These are phyloP conservation scores for Peniophora sp. DNA, from an alignment of 1,284 basidiomycete species.

Conservation along the genomic window DNA sequence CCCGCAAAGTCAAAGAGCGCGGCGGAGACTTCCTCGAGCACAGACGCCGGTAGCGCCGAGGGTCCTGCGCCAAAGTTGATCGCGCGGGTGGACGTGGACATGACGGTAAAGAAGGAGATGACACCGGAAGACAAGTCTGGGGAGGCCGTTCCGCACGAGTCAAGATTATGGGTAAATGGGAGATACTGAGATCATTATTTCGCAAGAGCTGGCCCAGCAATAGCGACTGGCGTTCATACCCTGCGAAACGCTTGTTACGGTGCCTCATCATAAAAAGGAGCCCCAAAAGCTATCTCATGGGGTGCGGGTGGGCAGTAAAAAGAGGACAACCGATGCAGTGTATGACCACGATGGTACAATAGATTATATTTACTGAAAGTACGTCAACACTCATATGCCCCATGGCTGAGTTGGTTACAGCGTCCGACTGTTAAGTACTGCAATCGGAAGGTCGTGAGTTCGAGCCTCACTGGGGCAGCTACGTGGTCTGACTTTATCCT, in stretches of 20 bases:
- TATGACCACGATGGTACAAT: not conserved
- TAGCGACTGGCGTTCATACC: too few relatives aligned
- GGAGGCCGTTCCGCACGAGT: too few relatives aligned
- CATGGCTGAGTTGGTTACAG: slow-evolving; percentile 36
- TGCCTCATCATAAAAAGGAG: too few relatives aligned
- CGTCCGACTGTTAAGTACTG: not conserved
- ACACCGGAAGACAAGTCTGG: not conserved
- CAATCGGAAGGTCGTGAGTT: slow-evolving; percentile 70
- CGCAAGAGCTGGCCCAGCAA: too few relatives aligned
- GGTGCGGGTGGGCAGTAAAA: too few relatives aligned
- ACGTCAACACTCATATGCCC: slow-evolving; percentile 39
- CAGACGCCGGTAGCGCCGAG: slow-evolving; percentile 76
- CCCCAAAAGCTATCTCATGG: too few relatives aligned
- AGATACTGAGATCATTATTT: too few relatives aligned
- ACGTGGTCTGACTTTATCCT: too few relatives aligned
- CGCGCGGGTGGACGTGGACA: slow-evolving; percentile 24
- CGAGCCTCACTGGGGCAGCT: slow-evolving; percentile 69
- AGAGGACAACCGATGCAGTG: not conserved
- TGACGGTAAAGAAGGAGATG: slow-evolving; percentile 1
- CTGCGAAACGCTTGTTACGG: too few relatives aligned
- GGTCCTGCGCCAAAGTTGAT: slow-evolving; percentile 93
- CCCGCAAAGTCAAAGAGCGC: slow-evolving; percentile 81
- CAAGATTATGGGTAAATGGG: too few relatives aligned
- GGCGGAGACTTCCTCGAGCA: slow-evolving; percentile 73
- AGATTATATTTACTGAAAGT: not conserved